Evolutionary conservation across 306 rosid genomes (phyloP).

Genomic region (Vicia villosa): DNA sequence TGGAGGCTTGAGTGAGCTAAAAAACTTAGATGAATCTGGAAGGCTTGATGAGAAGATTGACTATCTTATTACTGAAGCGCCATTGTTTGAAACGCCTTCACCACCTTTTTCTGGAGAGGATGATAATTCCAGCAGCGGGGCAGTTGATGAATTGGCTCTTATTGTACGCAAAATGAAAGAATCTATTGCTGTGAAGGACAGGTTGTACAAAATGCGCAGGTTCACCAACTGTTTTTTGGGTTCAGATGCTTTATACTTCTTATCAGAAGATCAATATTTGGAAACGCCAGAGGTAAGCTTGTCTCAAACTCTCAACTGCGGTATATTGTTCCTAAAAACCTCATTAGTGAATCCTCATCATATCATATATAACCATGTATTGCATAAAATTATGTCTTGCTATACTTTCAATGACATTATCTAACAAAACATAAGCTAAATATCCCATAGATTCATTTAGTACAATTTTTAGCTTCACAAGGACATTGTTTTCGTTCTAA

Average conservation of each 20-base stretch:
- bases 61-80: conserved; percentile 64
- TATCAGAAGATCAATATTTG: conserved; percentile 93
- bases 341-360: background rate
- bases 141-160: conserved; percentile 74
- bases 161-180: conserved; percentile 82
- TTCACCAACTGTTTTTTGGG: conserved; percentile 73
- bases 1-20: conserved; percentile 80
- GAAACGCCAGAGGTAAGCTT: conserved; percentile 82
- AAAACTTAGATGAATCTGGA: conserved; percentile 64
- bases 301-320: conserved; percentile 24
- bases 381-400: background rate
- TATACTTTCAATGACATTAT: background rate
- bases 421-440: background rate
- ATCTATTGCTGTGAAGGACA: conserved; percentile 67
- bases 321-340: conserved; percentile 12
- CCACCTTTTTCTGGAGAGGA: conserved; percentile 95
- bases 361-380: conserved; percentile 1
- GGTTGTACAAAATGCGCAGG: conserved; percentile 78
- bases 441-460: background rate
- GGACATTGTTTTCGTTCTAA: conserved; percentile 27
- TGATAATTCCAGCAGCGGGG: conserved; percentile 63
- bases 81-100: conserved; percentile 66
- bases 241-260: conserved; percentile 84
- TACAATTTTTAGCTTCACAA: conserved; percentile 22
- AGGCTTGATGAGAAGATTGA: conserved; percentile 80